phyloP scores from a whole-genome alignment of 208 protist species.

The Tritrichomonas foetus region DNA sequence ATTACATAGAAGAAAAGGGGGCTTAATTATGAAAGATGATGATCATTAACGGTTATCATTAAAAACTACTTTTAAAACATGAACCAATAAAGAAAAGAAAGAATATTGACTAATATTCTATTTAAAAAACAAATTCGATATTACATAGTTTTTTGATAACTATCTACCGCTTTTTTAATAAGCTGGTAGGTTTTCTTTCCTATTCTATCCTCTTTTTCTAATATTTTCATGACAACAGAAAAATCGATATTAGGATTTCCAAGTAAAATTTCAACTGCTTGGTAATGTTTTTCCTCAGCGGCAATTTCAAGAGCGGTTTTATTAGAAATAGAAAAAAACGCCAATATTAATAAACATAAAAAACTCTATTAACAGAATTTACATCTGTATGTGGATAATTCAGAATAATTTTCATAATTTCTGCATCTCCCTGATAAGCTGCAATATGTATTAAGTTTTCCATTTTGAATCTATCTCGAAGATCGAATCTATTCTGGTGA shows the following conservation, averaged over 20 bases:
- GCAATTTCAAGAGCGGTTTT: not conserved
- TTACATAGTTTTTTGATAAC: too few relatives aligned
- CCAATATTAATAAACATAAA: not conserved
- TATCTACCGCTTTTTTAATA: too few relatives aligned
- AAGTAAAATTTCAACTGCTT: not conserved
- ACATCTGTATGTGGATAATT: not conserved
- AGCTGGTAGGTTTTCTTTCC: too few relatives aligned
- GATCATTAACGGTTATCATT: too few relatives aligned
- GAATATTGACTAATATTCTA: too few relatives aligned
- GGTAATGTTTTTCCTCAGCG: not conserved
- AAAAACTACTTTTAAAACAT: too few relatives aligned
- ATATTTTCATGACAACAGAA: too few relatives aligned
- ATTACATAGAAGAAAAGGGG: too few relatives aligned
- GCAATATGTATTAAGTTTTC: not conserved
- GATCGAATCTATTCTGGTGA: not conserved
- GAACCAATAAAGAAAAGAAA: too few relatives aligned
- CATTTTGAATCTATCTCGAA: not conserved
- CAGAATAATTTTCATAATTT: not conserved
- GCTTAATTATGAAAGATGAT: too few relatives aligned
- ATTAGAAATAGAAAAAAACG: not conserved
- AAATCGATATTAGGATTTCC: not conserved
- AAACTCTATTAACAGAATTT: not conserved
- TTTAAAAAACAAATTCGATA: too few relatives aligned
- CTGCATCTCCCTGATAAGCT: not conserved
- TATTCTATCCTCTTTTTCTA: too few relatives aligned